A percentile compares a stretch with the other conserved stretches of the same genome.
Conservation (phyloP, 352 stramenopile species). For the Pythium folliculosum region DNA sequence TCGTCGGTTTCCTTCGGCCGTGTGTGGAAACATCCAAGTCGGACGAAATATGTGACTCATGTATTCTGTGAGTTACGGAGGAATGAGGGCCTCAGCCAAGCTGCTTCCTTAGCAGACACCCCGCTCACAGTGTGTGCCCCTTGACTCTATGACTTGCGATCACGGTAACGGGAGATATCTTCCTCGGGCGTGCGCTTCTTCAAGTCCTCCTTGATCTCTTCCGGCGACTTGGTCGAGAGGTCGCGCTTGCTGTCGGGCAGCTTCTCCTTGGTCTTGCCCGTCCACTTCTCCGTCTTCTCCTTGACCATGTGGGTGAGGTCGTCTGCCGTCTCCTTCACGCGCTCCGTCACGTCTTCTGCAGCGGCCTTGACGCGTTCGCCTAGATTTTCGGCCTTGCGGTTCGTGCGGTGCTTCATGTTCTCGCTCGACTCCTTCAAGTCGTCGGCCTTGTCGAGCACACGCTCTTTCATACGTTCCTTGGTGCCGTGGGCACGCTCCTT, state of each 20-base stretch:
- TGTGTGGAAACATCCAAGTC: neutral
- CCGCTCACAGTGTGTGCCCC: too few relatives aligned
- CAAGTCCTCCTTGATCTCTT: conserved; percentile 32
- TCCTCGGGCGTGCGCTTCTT: conserved; percentile 26
- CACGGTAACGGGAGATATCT: conserved; percentile 21
- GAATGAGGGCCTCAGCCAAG: too few relatives aligned
- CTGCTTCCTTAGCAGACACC: too few relatives aligned
- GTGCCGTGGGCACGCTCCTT: conserved; percentile 31
- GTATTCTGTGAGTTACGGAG: too few relatives aligned
- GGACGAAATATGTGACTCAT: neutral
- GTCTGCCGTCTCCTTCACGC: conserved; percentile 39
- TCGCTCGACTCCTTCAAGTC: conserved; percentile 29
- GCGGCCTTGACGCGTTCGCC: conserved; percentile 29
- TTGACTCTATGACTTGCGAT: conserved; percentile 19
- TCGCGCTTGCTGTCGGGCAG: conserved; percentile 29
- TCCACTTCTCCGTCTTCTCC: conserved; percentile 38
- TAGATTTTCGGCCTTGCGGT: conserved; percentile 29
- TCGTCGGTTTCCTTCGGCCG: too few relatives aligned
- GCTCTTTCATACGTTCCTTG: conserved; percentile 39
- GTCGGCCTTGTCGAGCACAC: conserved; percentile 34
- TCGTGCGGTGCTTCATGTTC: conserved; percentile 27
- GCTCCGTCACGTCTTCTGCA: conserved; percentile 30
- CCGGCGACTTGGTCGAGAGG: conserved; percentile 28
- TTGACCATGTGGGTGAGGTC: conserved; percentile 31
- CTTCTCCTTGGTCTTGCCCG: conserved; percentile 32